Base-by-base conservation (phyloP, 345 rosid species). In the Pistacia vera region DNA sequence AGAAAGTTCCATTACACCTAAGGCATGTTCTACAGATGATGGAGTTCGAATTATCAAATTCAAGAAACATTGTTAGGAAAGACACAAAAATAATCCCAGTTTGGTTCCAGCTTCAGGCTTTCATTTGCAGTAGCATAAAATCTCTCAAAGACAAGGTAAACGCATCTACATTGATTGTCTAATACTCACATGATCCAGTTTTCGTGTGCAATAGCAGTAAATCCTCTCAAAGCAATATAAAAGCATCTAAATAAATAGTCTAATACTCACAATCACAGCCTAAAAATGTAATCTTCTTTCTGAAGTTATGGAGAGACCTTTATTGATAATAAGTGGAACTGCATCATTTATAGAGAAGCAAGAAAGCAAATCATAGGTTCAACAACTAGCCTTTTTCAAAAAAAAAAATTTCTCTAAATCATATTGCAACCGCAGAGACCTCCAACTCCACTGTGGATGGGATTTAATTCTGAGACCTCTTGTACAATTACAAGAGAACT, bases 1-100 rank as follows among this genome's bases (percentile, higher is more conserved):
- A 56, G 17, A n/a, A 51, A 38, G 20, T 38, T 64, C 18, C 35
- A 41, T 63, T 48, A 63, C 72, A 73, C 20, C 54, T 22, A 73
- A 35, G 68, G 28, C 49, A 67, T 16, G 10, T n/a, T 41, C 48
- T 20, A 44, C 16, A 56, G 60, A 66, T 41, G 64, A 63, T 7
- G n/a, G 38, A 3, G 55, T 51, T 28, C 17, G 6, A 41, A 41
- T 41, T 41, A 41, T 41, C 46, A 41, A 41, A 41, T 41, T 41
- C 46, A 41, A 41, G 9, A 41, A 7, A 7, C 8, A 41, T 41
- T 6, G 46, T 41, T 7, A 41, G 9, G 1, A 41, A 41, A 1
- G 46, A 41, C 46, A 41, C 6, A 8, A 41, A 41, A 41, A 41
- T 58, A 0, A 72, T 11, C 48, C 70, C 17, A 66, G 18, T 11